phyloP scores from a whole-genome alignment of 2,329 filamentous ascomycete genomes.

The Sarocladiaceae sp. region DNA sequence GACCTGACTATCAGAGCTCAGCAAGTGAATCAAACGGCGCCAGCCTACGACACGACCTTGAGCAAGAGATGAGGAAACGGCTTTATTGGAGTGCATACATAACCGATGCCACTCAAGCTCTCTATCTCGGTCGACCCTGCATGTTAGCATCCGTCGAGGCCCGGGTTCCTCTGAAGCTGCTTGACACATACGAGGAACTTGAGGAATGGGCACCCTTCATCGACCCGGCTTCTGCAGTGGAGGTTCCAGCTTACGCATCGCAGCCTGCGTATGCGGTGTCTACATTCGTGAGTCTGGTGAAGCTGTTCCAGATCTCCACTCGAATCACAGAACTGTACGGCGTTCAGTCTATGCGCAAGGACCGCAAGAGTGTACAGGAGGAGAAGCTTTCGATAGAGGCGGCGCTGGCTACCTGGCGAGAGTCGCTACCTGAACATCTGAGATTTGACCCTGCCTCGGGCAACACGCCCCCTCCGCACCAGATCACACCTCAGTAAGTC shows the following conservation, averaged over 20 bases:
- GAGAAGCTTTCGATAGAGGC: conserved; percentile 10
- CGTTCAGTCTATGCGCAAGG: conserved; percentile 7
- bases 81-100: conserved; percentile 29
- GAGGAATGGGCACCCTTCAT: conserved; percentile 28
- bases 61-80: conserved; percentile 27
- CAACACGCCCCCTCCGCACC: conserved; percentile 12
- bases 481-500: conserved; percentile 12
- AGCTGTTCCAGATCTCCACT: conserved; percentile 22
- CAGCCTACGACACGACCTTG: conserved; percentile 21
- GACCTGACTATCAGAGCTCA: conserved; percentile 19
- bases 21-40: conserved; percentile 16
- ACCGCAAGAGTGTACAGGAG: neutral
- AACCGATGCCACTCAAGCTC: conserved; percentile 25
- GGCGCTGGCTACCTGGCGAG: conserved; percentile 9
- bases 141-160: conserved; percentile 26
- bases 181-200: conserved; percentile 27
- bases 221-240: conserved; percentile 12
- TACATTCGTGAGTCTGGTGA: conserved; percentile 21
- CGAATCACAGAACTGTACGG: conserved; percentile 12
- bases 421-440: conserved; percentile 10
- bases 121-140: conserved; percentile 27
- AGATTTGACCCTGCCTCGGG: conserved; percentile 15
- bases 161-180: conserved; percentile 22
- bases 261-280: conserved; percentile 23
- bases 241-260: conserved; percentile 16